Evolutionary conservation across 139 green algal genomes (phyloP).

Genomic region (Closterium sp.): DNA sequence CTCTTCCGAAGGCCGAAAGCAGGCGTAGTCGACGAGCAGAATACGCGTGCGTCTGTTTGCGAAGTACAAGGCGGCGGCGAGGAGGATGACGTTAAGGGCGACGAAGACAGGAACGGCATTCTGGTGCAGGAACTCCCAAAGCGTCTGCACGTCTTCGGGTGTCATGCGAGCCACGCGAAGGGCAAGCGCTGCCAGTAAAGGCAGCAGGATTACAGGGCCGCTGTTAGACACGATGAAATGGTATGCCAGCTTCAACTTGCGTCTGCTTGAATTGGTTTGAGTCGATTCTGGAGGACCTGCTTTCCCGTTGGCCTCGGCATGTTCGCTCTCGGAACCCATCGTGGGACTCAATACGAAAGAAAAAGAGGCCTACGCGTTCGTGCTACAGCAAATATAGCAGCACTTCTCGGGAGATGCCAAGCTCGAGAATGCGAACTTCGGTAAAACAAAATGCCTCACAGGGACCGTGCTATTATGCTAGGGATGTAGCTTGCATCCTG

Average conservation of each 20-base stretch:
- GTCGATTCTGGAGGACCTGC: background rate
- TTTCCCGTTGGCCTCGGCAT: background rate
- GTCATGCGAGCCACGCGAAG: slow-evolving; percentile 21
- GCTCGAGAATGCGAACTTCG: too few species aligned
- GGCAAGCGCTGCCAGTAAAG: slow-evolving; percentile 55
- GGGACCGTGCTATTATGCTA: too few species aligned
- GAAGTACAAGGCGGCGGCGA: slow-evolving; percentile 30
- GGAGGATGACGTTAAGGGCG: background rate
- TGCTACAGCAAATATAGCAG: background rate
- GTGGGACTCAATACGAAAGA: background rate
- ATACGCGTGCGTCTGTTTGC: slow-evolving; percentile 63
- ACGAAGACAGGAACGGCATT: slow-evolving; percentile 61
- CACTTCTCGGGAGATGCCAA: background rate
- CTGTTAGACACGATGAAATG: slow-evolving; percentile 66
- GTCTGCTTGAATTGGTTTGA: background rate
- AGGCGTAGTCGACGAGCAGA: slow-evolving; percentile 86
- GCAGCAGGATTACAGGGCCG: slow-evolving; percentile 68
- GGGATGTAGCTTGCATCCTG: too few species aligned
- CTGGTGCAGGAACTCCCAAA: slow-evolving; percentile 85
- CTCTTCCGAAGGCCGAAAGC: slow-evolving; percentile 29
- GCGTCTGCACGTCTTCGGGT: slow-evolving; percentile 77
- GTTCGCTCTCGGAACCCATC: background rate
- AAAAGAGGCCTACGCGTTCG: background rate
- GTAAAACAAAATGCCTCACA: too few species aligned
- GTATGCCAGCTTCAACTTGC: slow-evolving; percentile 75